These are phyloP conservation scores for Aurinia saxatilis DNA, from an alignment of 345 rosid genomes.

Conservation along the genomic window DNA sequence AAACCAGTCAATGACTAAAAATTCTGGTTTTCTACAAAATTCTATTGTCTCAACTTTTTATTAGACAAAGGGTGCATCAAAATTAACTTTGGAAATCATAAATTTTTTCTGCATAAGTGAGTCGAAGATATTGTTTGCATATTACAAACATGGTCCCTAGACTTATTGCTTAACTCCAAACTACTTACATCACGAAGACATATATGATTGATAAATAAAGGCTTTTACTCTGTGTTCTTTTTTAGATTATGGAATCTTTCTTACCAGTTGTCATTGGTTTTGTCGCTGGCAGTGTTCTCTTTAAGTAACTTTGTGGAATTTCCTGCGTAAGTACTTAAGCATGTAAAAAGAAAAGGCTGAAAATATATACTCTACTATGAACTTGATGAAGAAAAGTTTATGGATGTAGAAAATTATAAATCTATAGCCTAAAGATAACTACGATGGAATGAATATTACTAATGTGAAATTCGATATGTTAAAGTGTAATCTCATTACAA, in stretches of 20 bases:
- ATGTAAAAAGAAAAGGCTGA: conserved; percentile 12
- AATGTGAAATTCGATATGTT: neutral
- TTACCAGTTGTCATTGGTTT: conserved; percentile 11
- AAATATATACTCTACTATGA: neutral
- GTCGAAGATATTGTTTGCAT: neutral
- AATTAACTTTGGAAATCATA: neutral
- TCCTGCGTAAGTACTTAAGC: conserved; percentile 24
- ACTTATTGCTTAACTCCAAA: neutral
- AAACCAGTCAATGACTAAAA: neutral
- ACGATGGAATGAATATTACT: neutral
- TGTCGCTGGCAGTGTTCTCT: conserved; percentile 29
- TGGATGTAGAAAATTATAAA: neutral
- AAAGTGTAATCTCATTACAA: conserved; percentile 22
- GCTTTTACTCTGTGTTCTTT: neutral
- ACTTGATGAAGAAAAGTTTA: neutral
- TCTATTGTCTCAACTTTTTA: neutral
- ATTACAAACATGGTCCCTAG: neutral
- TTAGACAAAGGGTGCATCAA: neutral
- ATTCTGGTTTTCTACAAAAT: neutral
- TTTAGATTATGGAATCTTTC: neutral
- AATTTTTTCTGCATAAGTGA: neutral
- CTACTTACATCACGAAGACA: neutral
- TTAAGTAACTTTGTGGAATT: conserved; percentile 38
- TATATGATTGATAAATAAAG: neutral
- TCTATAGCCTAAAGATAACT: neutral